A percentile compares a stretch with the other conserved stretches of the same genome.
These are phyloP conservation scores for Rhizopus sp. DNA, from an alignment of 371 early-diverging fungal genomes.

Conservation along the genomic window DNA sequence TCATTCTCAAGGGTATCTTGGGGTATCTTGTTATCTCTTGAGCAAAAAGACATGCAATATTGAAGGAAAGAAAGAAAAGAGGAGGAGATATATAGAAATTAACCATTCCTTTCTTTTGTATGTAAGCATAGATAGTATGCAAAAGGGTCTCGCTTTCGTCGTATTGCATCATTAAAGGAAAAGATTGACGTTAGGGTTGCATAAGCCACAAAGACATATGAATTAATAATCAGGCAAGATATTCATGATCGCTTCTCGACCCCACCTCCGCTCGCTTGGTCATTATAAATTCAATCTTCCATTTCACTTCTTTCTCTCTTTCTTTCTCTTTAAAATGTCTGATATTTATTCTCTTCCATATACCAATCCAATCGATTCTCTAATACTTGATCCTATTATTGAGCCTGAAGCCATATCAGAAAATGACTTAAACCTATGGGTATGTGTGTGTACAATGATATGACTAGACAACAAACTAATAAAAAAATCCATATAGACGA, in stretches of 20 bases:
- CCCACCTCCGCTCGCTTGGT: neutral
- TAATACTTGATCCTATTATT: constrained; percentile 16
- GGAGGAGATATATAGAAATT: too few relatives aligned
- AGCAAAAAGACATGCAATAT: too few relatives aligned
- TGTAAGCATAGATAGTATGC: too few relatives aligned
- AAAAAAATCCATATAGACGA: constrained; percentile 36
- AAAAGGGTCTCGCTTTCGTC: too few relatives aligned
- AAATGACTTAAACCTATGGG: constrained; percentile 18
- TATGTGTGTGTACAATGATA: neutral
- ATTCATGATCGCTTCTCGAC: neutral
- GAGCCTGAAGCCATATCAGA: constrained; percentile 10
- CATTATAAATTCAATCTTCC: neutral
- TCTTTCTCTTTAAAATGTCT: constrained; percentile 13
- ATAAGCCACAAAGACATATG: neutral
- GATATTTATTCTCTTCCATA: constrained; percentile 9
- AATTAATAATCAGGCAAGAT: neutral
- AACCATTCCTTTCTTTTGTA: too few relatives aligned
- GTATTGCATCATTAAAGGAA: constrained; percentile 1
- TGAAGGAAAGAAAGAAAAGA: too few relatives aligned
- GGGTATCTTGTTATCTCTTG: too few relatives aligned
- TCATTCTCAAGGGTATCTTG: too few relatives aligned
- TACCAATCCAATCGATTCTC: constrained; percentile 8
- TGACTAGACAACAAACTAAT: neutral
- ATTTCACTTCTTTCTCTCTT: neutral
- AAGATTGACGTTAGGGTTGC: neutral